These are phyloP conservation scores for Collybia mongolica DNA, from an alignment of 768 basidiomycete species.

Conservation along the genomic window DNA sequence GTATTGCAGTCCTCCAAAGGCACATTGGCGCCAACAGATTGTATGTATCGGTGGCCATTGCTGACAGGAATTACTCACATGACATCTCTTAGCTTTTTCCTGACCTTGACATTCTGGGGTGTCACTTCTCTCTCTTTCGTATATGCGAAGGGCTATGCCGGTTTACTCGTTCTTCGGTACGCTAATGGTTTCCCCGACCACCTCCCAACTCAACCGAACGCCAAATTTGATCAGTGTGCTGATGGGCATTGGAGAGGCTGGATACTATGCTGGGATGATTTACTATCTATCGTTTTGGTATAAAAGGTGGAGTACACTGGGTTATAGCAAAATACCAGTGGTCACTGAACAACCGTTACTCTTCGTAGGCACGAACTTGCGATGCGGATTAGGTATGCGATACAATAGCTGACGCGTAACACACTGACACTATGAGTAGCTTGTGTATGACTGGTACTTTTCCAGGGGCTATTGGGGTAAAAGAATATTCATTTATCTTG, in stretches of 20 bases:
- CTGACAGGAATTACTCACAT: background rate
- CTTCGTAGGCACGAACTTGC: conserved; percentile 46
- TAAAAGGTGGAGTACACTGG: conserved; percentile 23
- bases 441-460: conserved; percentile 59
- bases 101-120: conserved; percentile 54
- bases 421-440: conserved; percentile 22
- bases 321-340: too few relatives aligned
- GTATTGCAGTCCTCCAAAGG: conserved; percentile 46
- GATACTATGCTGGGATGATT: conserved; percentile 60
- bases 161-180: conserved; percentile 46
- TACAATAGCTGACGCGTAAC: too few relatives aligned
- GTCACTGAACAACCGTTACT: too few relatives aligned
- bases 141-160: conserved; percentile 54
- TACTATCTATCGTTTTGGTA: conserved; percentile 65
- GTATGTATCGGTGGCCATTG: conserved; percentile 24
- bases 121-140: conserved; percentile 49
- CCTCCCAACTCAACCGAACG: background rate
- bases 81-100: conserved; percentile 43
- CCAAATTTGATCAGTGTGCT: conserved; percentile 36
- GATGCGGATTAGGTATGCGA: conserved; percentile 41
- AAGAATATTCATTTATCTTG: background rate
- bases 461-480: conserved; percentile 53
- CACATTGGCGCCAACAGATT: conserved; percentile 58
- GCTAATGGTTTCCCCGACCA: background rate
- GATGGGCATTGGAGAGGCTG: conserved; percentile 60